Base-by-base conservation (phyloP, 208 protist genomes). In the Entamoeba invadens region DNA sequence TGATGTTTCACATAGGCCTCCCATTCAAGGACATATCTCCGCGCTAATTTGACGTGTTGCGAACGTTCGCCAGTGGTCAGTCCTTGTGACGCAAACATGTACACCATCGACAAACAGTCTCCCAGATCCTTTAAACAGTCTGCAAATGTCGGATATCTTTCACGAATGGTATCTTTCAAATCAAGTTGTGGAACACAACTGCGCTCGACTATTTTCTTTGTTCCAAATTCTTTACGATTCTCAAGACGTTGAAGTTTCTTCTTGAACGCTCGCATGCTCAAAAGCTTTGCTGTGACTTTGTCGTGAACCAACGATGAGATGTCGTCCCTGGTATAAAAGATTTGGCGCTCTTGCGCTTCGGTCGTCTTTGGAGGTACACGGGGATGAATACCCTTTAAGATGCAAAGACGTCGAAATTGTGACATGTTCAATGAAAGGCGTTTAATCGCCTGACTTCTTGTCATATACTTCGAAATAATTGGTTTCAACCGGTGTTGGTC, bases 321-420 rank as follows among this genome's bases (percentile, higher is more conserved):
- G 96, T 99, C 98, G 57, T 98, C 98, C 31, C 96, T 97, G 87
- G 98, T 96, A 96, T 99, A 99, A 96, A 99, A 99, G 51, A 98
- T 98, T 95, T 98, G 99, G 46, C 98, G 97, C n/a, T n/a, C n/a
- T 51, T 97, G 97, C 12, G 96, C 95, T 91, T 31, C 10, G 14
- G 50, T 68, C 95, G 97, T 98, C 94, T 98, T 98, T 92, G 95
- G 95, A 45, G 99, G 98, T 44, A 98, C 97, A 44, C 98, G 97
- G 8, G 98, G 98, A 96, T 98, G 99, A 94, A 99, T 98, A 68
- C 98, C 98, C 95, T 99, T 99, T 46, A 99, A 96, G 91, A 99
- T 99, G 96, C 98, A 99, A 44, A 99, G 95, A 8, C 98, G 97
- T 46, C 93, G 51, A 45, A 95, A 95, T n/a, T 95, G 93, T 3